Evolutionary conservation across 2,329 filamentous ascomycete genomes (phyloP).

Genomic region (Talaromyces sp.): DNA sequence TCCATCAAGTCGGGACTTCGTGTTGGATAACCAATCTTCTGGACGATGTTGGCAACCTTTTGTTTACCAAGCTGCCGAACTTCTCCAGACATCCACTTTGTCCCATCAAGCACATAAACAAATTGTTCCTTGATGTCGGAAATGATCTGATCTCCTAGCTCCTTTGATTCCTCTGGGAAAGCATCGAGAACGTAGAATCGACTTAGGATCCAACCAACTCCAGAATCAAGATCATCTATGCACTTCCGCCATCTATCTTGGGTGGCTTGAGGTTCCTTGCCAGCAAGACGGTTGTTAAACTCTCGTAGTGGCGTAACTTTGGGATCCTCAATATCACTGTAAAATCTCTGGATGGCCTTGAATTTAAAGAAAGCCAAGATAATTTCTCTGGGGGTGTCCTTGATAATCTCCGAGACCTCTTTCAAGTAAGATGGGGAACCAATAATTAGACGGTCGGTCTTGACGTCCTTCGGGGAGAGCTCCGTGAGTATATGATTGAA

Average conservation of each 20-base stretch:
- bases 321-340: conserved; percentile 55
- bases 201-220: conserved; percentile 65
- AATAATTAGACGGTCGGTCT: conserved; percentile 55
- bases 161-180: conserved; percentile 64
- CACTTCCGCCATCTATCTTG: conserved; percentile 67
- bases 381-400: conserved; percentile 52
- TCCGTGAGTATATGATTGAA: conserved; percentile 52
- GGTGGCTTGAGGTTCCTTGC: conserved; percentile 60
- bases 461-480: conserved; percentile 52
- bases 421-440: conserved; percentile 60
- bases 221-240: conserved; percentile 55
- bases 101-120: conserved; percentile 56
- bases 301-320: conserved; percentile 57
- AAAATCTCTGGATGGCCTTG: conserved; percentile 58
- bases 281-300: conserved; percentile 60
- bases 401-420: conserved; percentile 55
- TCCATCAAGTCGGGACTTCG: conserved; percentile 61
- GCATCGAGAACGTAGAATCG: conserved; percentile 68
- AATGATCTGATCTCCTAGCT: conserved; percentile 67
- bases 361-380: conserved; percentile 63
- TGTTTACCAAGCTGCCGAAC: conserved; percentile 59
- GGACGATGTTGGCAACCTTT: conserved; percentile 64
- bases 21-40: conserved; percentile 67
- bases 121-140: conserved; percentile 67
- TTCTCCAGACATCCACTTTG: conserved; percentile 63